Percentiles rank a stretch among this genome's conserved stretches.
These are phyloP conservation scores for Hura crepitans DNA, from an alignment of 441 rosid species.

Conservation along the genomic window DNA sequence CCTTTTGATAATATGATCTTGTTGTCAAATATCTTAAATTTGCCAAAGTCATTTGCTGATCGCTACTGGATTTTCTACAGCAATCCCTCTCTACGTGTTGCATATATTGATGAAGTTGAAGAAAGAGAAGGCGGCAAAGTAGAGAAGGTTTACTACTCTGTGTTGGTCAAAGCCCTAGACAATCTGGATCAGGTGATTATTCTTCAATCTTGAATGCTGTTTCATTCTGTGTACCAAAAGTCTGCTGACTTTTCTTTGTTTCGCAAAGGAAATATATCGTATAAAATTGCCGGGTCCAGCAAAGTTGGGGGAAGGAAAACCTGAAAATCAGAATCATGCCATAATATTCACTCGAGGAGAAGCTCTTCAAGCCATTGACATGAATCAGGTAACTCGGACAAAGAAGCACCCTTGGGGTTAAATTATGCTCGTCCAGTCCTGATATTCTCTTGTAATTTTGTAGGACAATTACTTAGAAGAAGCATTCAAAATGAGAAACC, in stretches of 20 bases:
- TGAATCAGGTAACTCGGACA: constrained; percentile 67
- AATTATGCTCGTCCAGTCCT: neutral
- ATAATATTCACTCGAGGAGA: constrained; percentile 81
- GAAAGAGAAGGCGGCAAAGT: constrained; percentile 70
- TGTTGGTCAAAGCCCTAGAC: constrained; percentile 81
- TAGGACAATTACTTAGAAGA: constrained; percentile 98
- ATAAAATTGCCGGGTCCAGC: constrained; percentile 82
- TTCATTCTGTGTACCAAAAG: constrained; percentile 8
- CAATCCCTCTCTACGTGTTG: constrained; percentile 91
- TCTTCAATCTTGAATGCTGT: constrained; percentile 19
- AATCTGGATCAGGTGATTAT: constrained; percentile 81
- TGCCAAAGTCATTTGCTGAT: constrained; percentile 20
- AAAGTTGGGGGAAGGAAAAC: constrained; percentile 92
- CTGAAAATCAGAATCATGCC: constrained; percentile 94
- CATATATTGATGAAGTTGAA: constrained; percentile 94
- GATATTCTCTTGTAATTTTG: constrained; percentile 18
- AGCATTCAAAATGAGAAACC: constrained; percentile 93
- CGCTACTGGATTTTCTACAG: constrained; percentile 40
- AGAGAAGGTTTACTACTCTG: constrained; percentile 85
- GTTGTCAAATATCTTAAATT: constrained; percentile 7
- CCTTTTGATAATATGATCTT: constrained; percentile 18
- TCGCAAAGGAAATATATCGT: constrained; percentile 79
- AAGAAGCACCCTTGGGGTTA: constrained; percentile 1
- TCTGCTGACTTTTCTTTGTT: constrained; percentile 22
- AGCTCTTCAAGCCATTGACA: constrained; percentile 93